Percentiles rank a stretch among this genome's conserved stretches.
phyloP scores from a whole-genome alignment of 768 basidiomycete species.

The Tylopilus felleus region DNA sequence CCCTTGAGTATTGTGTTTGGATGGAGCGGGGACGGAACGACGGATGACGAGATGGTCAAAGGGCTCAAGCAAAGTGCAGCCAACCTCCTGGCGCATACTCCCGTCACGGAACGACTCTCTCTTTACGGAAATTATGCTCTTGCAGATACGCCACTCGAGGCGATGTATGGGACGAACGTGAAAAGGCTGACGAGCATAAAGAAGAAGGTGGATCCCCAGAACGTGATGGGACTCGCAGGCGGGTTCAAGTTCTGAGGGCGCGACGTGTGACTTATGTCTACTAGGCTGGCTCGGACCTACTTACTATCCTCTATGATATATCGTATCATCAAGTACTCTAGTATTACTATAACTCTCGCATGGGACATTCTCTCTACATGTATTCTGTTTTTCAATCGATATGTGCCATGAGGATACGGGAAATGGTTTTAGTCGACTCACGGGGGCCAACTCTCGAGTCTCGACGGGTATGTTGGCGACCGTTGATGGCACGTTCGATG shows the following conservation, averaged over 20 bases:
- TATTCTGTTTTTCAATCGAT: background rate
- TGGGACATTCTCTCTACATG: background rate
- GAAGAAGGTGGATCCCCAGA: conserved; percentile 47
- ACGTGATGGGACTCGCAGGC: conserved; percentile 66
- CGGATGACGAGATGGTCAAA: conserved; percentile 40
- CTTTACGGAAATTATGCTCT: conserved; percentile 64
- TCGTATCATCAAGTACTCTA: background rate
- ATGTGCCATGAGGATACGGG: background rate
- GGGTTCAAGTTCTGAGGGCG: conserved; percentile 52
- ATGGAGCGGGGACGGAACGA: conserved; percentile 37
- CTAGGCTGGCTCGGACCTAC: conserved; percentile 4
- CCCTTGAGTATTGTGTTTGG: conserved; percentile 48
- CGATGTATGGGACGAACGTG: conserved; percentile 52
- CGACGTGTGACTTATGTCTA: background rate
- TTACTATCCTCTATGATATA: conserved; percentile 9
- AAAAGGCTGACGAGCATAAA: conserved; percentile 39
- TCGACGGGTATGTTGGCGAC: background rate
- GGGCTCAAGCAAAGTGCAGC: conserved; percentile 39
- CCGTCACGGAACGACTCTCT: conserved; percentile 39
- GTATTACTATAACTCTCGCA: background rate
- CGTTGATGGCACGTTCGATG: conserved; percentile 4
- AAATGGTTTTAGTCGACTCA: background rate
- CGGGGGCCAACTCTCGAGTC: background rate
- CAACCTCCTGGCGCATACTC: conserved; percentile 41
- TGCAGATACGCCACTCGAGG: conserved; percentile 44